Evolutionary conservation across 495 filamentous ascomycete species (phyloP).

Genomic region (Penicillium dipodomyicola): DNA sequence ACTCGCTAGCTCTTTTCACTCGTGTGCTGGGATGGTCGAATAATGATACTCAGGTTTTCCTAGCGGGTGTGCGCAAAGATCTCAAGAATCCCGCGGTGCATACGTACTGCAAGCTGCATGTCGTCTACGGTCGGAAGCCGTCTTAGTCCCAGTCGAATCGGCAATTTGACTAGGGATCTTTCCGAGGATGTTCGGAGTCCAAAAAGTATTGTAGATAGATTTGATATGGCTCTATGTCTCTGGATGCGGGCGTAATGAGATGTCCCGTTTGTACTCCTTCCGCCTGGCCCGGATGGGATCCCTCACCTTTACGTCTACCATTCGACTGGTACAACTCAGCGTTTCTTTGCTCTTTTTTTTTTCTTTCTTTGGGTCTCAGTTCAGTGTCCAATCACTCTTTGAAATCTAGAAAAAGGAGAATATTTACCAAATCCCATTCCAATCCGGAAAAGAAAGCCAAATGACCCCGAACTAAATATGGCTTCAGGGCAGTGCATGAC

Average conservation of each 20-base stretch:
- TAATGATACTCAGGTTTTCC: slow-evolving; percentile 56
- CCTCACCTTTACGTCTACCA: not conserved
- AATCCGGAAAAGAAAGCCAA: not conserved
- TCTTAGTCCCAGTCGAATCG: slow-evolving; percentile 10
- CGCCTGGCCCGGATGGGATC: not conserved
- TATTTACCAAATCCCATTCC: not conserved
- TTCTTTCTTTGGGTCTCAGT: not conserved
- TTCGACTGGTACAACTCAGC: not conserved
- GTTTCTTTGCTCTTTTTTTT: not conserved
- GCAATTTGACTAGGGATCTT: slow-evolving; percentile 14
- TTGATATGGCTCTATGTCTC: not conserved
- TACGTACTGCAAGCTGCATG: slow-evolving; percentile 39
- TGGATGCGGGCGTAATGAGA: not conserved
- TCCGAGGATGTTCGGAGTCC: not conserved
- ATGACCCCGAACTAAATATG: slow-evolving; percentile 14
- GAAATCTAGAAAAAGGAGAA: not conserved
- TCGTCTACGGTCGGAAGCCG: slow-evolving; percentile 38
- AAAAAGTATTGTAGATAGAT: slow-evolving; percentile 2
- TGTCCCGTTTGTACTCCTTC: slow-evolving; percentile 1
- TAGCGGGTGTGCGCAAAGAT: slow-evolving; percentile 51
- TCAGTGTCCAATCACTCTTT: not conserved
- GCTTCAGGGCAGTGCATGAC: slow-evolving; percentile 7
- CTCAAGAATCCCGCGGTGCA: slow-evolving; percentile 51
- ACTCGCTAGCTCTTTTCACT: slow-evolving; percentile 50
- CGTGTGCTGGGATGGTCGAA: slow-evolving; percentile 53